These are phyloP conservation scores for Alternaria novae-zelandiae DNA, from an alignment of 2,329 filamentous ascomycete genomes.

Conservation along the genomic window DNA sequence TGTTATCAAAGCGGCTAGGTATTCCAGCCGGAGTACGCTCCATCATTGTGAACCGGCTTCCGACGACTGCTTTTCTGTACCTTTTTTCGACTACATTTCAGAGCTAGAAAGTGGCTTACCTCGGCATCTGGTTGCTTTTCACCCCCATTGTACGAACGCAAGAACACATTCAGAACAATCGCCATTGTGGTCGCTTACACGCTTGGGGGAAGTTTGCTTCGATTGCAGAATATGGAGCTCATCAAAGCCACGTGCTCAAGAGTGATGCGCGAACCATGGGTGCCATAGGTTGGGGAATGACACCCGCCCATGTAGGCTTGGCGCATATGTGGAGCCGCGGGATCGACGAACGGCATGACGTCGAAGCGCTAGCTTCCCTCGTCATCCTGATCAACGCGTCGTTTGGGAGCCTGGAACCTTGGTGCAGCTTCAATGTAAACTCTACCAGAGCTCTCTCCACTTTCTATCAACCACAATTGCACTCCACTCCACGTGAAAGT, in stretches of 20 bases:
- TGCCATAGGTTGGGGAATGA: background rate
- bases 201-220: background rate
- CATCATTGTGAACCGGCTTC: background rate
- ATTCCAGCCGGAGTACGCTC: background rate
- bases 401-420: constrained; percentile 1
- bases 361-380: constrained; percentile 7
- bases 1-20: background rate
- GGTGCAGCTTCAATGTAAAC: constrained; percentile 3
- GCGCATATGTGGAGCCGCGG: constrained; percentile 12
- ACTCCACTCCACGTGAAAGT: background rate
- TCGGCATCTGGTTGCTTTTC: background rate
- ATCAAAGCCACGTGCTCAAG: background rate
- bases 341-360: constrained; percentile 17
- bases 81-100: background rate
- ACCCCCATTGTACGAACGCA: background rate
- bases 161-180: background rate
- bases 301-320: background rate
- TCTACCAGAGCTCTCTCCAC: background rate
- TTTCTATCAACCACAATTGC: constrained; percentile 2
- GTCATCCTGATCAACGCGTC: constrained; percentile 16
- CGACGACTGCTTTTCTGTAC: background rate
- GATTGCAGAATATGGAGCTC: background rate
- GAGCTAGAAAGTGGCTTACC: background rate
- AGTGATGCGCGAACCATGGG: background rate
- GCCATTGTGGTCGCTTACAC: background rate